Percentiles rank a stretch among this genome's conserved stretches.
Evolutionary conservation across 2,329 filamentous ascomycete genomes (phyloP).

Genomic region (Fusarium pseudonygamai): DNA sequence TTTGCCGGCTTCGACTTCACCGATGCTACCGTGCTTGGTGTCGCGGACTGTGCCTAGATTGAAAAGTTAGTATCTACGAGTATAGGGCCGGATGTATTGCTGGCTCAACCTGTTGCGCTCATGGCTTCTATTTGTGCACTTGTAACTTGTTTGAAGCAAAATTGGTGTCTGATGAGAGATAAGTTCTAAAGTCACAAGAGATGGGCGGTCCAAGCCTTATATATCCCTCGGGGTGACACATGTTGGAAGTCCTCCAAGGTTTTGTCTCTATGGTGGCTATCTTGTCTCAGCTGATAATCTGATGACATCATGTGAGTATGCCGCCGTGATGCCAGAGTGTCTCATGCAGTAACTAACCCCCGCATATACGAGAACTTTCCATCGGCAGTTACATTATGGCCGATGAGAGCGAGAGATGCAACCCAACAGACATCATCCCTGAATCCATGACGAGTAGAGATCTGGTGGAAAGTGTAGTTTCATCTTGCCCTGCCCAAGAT

Average conservation of each 20-base stretch:
- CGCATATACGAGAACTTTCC: rapidly evolving
- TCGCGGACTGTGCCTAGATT: not conserved
- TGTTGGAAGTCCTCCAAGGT: too few relatives aligned
- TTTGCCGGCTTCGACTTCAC: not conserved
- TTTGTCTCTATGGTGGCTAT: not conserved
- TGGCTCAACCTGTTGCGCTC: not conserved
- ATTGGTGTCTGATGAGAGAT: rapidly evolving
- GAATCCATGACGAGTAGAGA: not conserved
- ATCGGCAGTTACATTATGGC: too few relatives aligned
- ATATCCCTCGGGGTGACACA: rapidly evolving
- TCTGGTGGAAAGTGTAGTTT: rapidly evolving
- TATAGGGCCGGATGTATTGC: rapidly evolving
- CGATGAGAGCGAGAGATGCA: rapidly evolving
- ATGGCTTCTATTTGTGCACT: rapidly evolving
- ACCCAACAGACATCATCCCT: not conserved
- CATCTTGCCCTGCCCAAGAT: rapidly evolving
- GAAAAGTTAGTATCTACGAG: not conserved
- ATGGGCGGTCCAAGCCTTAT: rapidly evolving
- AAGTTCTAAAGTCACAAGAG: rapidly evolving
- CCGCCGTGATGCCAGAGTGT: not conserved
- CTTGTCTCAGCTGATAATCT: not conserved
- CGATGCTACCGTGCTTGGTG: not conserved
- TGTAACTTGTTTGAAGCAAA: not conserved
- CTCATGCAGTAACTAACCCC: too few relatives aligned
- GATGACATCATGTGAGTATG: not conserved